Evolutionary conservation across 176 grass and related monocot species (phyloP), one percentile per base, ranked within the genome.

Genomic region (Pontederia crassipes): DNA sequence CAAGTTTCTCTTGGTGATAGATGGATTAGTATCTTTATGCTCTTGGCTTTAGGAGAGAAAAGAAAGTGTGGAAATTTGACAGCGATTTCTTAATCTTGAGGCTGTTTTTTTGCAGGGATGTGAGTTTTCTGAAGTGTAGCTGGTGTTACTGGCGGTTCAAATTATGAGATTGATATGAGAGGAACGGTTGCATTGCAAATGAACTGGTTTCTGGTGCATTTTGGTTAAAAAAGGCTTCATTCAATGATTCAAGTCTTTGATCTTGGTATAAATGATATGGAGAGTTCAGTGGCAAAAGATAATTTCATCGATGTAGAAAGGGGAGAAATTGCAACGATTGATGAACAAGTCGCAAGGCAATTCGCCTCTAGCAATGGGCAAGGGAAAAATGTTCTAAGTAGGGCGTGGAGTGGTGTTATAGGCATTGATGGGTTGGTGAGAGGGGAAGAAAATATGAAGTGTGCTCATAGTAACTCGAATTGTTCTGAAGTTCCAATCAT

Each of bases 301-400:
- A 13, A 63, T 63, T 46, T 77, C 59, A 57, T 98, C 7, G 94
- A 98, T 68, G 76, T 98, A 35, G 94, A 98, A 75, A 72, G 77
- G 12, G 94, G 88, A 46, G 74, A 69, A 52, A 59, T 28, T 11
- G 14, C 60, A 16, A 27, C 72, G n/a, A 65, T 79, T 50, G 73
- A 57, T 17, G 72, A 70, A 57, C 53, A 79, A 17, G 71, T 11
- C 13, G 61, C 71, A n/a, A 64, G 32, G 15, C 49, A 74, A 47
- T 12, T 35, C 12, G 32, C 17, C 55, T 65, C 65, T 27, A 35
- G 13, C 8, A 64, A 61, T 49, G 70, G 32, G 45, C 62, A 71
- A 26, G 64, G 51, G 12, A 72, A 66, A 75, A 66, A 48, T 59
- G 8, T 14, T 0, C 32, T 69, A 11, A 74, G 67, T 83, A 68